Evolutionary conservation across 352 stramenopile genomes (phyloP).

Genomic region (Halophytophthora batemanensis): DNA sequence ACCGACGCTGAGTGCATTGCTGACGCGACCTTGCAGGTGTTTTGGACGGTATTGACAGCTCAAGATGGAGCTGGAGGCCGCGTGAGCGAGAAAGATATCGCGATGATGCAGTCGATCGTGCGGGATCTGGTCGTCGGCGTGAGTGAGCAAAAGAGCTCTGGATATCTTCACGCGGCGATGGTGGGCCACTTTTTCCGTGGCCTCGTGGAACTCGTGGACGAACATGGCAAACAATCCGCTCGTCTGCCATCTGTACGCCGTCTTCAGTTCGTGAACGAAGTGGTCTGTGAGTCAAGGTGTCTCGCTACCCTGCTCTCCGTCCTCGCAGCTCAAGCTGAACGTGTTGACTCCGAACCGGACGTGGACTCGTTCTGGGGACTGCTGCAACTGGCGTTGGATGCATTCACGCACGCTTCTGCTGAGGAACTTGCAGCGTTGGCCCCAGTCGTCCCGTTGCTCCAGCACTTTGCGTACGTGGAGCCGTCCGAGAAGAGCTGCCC

Average conservation of each 20-base stretch:
- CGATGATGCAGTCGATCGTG: slow-evolving; percentile 25
- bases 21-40: slow-evolving; percentile 21
- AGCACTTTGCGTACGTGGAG: slow-evolving; percentile 60
- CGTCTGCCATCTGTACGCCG: slow-evolving; percentile 6
- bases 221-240: slow-evolving; percentile 2
- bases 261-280: slow-evolving; percentile 14
- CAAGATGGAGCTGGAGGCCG: neutral
- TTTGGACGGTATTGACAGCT: slow-evolving; percentile 17
- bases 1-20: slow-evolving; percentile 22
- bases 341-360: slow-evolving; percentile 1
- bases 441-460: slow-evolving; percentile 39
- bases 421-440: slow-evolving; percentile 20
- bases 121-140: slow-evolving; percentile 14
- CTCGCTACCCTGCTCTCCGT: slow-evolving; percentile 24
- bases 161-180: slow-evolving; percentile 3
- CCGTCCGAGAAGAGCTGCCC: slow-evolving; percentile 14
- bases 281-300: slow-evolving; percentile 27
- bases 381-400: slow-evolving; percentile 21
- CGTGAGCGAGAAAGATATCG: slow-evolving; percentile 7
- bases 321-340: slow-evolving; percentile 3
- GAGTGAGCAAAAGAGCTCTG: neutral
- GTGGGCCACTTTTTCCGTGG: slow-evolving; percentile 18
- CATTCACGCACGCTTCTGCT: slow-evolving; percentile 11
- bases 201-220: slow-evolving; percentile 16
- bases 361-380: slow-evolving; percentile 26